phyloP scores from a whole-genome alignment of 2,329 filamentous ascomycete species.

The Claviceps maximensis region DNA sequence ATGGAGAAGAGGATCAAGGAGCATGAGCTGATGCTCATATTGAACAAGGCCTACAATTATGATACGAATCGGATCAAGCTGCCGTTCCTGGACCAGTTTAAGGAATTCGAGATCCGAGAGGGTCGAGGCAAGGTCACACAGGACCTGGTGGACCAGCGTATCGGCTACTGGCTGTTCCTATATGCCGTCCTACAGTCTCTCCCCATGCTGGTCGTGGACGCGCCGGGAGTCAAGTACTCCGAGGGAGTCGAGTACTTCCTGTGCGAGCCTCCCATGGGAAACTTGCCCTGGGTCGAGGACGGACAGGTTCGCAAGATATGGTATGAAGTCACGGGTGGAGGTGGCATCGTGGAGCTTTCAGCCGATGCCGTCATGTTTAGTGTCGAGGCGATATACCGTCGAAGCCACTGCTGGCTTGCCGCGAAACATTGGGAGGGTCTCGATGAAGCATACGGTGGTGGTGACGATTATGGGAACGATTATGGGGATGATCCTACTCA shows the following conservation, averaged over 20 bases:
- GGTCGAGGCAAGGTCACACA: slow-evolving; percentile 48
- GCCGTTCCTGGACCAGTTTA: slow-evolving; percentile 57
- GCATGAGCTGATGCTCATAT: slow-evolving; percentile 61
- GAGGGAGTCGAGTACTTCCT: slow-evolving; percentile 73
- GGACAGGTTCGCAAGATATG: slow-evolving; percentile 52
- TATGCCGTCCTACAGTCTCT: slow-evolving; percentile 67
- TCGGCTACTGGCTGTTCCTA: slow-evolving; percentile 71
- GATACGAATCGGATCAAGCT: slow-evolving; percentile 46
- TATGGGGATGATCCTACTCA: background rate
- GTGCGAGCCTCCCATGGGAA: slow-evolving; percentile 60
- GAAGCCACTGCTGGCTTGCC: slow-evolving; percentile 42
- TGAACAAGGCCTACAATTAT: slow-evolving; percentile 72
- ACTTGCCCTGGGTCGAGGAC: slow-evolving; percentile 60
- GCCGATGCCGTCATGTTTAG: slow-evolving; percentile 48
- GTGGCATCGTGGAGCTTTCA: slow-evolving; percentile 43
- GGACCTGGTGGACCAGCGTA: slow-evolving; percentile 58
- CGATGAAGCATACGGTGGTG: slow-evolving; percentile 13
- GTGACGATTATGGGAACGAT: too few species aligned
- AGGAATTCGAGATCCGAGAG: slow-evolving; percentile 57
- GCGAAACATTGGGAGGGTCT: slow-evolving; percentile 36
- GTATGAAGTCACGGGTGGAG: slow-evolving; percentile 59
- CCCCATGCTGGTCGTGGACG: slow-evolving; percentile 66
- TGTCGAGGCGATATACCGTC: slow-evolving; percentile 46
- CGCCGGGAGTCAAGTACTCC: slow-evolving; percentile 52
- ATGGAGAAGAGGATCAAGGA: slow-evolving; percentile 61